A percentile compares a stretch with the other conserved stretches of the same genome.
These are phyloP conservation scores for Ceriops zippeliana DNA, from an alignment of 345 rosid species.

Conservation along the genomic window DNA sequence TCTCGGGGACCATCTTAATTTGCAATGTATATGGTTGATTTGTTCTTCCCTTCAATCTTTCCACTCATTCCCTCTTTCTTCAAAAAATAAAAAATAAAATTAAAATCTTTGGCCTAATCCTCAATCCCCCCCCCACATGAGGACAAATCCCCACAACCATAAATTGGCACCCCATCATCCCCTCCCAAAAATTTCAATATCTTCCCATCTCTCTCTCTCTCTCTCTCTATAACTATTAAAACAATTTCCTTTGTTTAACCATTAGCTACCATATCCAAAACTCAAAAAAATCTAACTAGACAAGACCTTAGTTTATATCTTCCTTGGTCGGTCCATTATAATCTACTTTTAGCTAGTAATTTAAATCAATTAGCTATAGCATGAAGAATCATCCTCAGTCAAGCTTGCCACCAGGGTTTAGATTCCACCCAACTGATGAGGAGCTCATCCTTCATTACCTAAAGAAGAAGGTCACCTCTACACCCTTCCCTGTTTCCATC, in stretches of 20 bases:
- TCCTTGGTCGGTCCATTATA: neutral
- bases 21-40: constrained; percentile 18
- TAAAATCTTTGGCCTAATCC: constrained; percentile 33
- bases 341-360: no score
- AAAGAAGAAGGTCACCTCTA: constrained; percentile 54
- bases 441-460: constrained; percentile 95
- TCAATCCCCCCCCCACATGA: constrained; percentile 17
- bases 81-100: no score
- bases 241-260: no score
- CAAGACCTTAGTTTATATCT: neutral
- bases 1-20: constrained; percentile 13
- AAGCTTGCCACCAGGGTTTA: constrained; percentile 83
- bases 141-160: constrained; percentile 68
- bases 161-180: constrained; percentile 46
- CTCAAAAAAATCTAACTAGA: neutral
- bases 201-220: constrained; percentile 7
- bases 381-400: constrained; percentile 74
- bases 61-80: neutral
- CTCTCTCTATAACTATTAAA: neutral
- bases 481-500: constrained; percentile 69
- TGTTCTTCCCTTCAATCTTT: constrained; percentile 7
- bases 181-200: constrained; percentile 67
- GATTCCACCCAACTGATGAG: constrained; percentile 97
- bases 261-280: neutral
- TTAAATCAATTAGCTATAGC: neutral